Base-by-base conservation (phyloP, 2,329 filamentous ascomycete species). In the Ascochyta pisi region DNA sequence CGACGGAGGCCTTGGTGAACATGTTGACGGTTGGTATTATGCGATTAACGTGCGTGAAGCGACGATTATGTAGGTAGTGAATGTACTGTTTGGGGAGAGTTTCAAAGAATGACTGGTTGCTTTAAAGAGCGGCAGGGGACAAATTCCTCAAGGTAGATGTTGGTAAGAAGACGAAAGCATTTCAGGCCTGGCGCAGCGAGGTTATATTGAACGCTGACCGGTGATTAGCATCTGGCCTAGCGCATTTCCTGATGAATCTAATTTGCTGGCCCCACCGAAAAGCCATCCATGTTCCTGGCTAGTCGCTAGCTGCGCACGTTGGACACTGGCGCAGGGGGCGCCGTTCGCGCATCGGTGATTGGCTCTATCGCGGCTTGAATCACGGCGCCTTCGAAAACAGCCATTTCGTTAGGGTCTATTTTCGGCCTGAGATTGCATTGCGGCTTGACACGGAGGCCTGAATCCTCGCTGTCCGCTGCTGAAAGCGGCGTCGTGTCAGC, bases 1-100 rank as follows among this genome's bases (percentile, higher is more conserved):
- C 72, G 65, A 82, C 64, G 54, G 81, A 71, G 59, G 60, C 60
- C 57, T 69, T 63, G 65, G 65, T 53, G 68, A 71, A 71, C 74
- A 76, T 76, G 40, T 55, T 75, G 65, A 56, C 40, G 26, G 37
- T 48, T 45, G 44, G 51, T 50, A 68, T 70, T 72, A 71, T 51
- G 50, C 54, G 62, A 72, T 74, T 72, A 56, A 73, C 60, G 51
- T 56, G 51, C 57, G 50, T 55, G 35, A 46, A 63, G 56, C 29
- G 52, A 50, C 51, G 57, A 62, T 65, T 64, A 53, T 19, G 19
- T 19, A 45, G 22, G 64, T 50, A 47, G 60, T 59, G 51, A 56
- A 45, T 46, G 51, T 54, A 51, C 51, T 61, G 54, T 42, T 56
- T 44, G 47, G 40, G 47, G 35, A 22, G 50, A 22, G 48, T 35